These are phyloP conservation scores for Yamadazyma takamatsuzukensis DNA, from an alignment of 805 yeast species.

Conservation along the genomic window DNA sequence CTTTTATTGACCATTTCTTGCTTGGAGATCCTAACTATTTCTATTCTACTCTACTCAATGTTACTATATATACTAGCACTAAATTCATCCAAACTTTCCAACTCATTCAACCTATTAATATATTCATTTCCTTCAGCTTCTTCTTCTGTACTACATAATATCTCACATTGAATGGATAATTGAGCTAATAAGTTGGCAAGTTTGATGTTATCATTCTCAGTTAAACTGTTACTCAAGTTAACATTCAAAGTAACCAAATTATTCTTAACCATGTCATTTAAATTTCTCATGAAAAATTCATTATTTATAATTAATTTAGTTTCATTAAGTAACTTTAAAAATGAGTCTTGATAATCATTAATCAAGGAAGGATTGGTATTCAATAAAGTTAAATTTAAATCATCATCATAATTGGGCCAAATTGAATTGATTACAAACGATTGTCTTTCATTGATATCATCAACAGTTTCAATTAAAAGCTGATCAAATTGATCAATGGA, in stretches of 20 bases:
- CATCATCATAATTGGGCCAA: constrained; percentile 40
- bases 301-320: constrained; percentile 40
- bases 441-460: constrained; percentile 16
- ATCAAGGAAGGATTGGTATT: constrained; percentile 44
- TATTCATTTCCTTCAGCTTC: constrained; percentile 34
- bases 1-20: too few species aligned
- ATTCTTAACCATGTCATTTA: constrained; percentile 28
- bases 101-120: constrained; percentile 32
- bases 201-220: constrained; percentile 18
- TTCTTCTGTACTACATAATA: constrained; percentile 37
- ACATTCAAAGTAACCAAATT: constrained; percentile 33
- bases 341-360: constrained; percentile 32
- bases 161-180: constrained; percentile 60
- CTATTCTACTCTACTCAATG: too few species aligned
- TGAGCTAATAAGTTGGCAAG: constrained; percentile 71
- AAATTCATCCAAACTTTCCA: constrained; percentile 73
- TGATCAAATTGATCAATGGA: constrained; percentile 56
- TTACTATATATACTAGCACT: constrained; percentile 90
- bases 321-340: constrained; percentile 42
- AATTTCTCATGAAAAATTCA: constrained; percentile 27
- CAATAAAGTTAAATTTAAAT: constrained; percentile 44
- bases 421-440: constrained; percentile 18
- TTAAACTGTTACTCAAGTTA: constrained; percentile 17
- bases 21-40: too few species aligned
- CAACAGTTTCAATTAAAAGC: constrained; percentile 18